A percentile compares a stretch with the other conserved stretches of the same genome.
phyloP scores from a whole-genome alignment of 495 filamentous ascomycete genomes.

The Podospora didyma region DNA sequence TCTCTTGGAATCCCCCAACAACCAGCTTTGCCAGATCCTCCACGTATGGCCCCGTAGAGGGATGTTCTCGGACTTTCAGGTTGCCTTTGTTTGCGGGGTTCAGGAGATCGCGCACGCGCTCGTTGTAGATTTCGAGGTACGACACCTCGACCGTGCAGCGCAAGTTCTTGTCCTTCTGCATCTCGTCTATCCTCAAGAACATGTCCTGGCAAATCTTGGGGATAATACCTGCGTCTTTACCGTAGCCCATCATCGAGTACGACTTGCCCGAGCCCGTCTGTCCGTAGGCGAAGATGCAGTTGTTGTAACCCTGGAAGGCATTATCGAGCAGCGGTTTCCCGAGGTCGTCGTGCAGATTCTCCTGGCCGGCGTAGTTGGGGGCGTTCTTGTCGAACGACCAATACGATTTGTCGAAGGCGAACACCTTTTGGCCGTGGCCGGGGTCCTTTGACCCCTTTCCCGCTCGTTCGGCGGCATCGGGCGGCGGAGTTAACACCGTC shows the following conservation, averaged over 20 bases:
- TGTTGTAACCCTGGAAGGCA: constrained; percentile 98
- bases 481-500: constrained; percentile 78
- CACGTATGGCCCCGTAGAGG: constrained; percentile 94
- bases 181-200: constrained; percentile 77
- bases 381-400: constrained; percentile 92
- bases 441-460: constrained; percentile 62
- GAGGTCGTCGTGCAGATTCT: constrained; percentile 81
- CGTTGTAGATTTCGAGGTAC: constrained; percentile 99
- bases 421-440: constrained; percentile 64
- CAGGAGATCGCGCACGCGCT: constrained; percentile 91
- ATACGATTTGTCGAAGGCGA: constrained; percentile 95
- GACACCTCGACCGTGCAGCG: constrained; percentile 95
- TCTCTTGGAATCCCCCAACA: constrained; percentile 94
- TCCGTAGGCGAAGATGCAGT: constrained; percentile 99
- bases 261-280: constrained; percentile 98
- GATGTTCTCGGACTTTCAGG: constrained; percentile 94
- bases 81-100: constrained; percentile 97
- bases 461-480: constrained; percentile 54
- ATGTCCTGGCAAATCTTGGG: constrained; percentile 97
- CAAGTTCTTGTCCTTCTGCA: constrained; percentile 74
- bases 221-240: constrained; percentile 92
- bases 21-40: constrained; percentile 96
- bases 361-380: constrained; percentile 82
- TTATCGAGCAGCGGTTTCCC: constrained; percentile 92
- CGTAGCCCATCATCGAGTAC: constrained; percentile 99